Evolutionary conservation across 1,284 basidiomycete species (phyloP).

Genomic region (Malassezia slooffiae): DNA sequence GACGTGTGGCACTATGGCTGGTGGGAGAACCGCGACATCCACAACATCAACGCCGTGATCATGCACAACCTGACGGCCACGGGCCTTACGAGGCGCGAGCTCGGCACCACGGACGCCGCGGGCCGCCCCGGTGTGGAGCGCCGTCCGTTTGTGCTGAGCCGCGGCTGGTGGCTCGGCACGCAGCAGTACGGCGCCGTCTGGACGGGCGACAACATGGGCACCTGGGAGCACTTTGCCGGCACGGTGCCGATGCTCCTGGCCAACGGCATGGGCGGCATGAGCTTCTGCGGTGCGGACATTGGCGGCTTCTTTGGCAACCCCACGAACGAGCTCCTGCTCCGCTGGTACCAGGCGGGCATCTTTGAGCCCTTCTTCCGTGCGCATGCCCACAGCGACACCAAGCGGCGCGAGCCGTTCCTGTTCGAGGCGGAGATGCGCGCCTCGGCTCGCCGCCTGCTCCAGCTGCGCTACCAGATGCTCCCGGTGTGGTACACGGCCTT

Average conservation of each 20-base stretch:
- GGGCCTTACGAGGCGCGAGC: constrained; percentile 65
- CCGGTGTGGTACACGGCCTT: constrained; percentile 96
- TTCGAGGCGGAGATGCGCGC: constrained; percentile 76
- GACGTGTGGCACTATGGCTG: constrained; percentile 82
- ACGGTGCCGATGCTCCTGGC: constrained; percentile 88
- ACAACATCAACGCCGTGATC: constrained; percentile 63
- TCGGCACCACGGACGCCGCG: constrained; percentile 56
- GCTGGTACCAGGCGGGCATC: constrained; percentile 92
- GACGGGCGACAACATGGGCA: constrained; percentile 96
- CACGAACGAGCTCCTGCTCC: constrained; percentile 77
- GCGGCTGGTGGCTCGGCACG: constrained; percentile 87
- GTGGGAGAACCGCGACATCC: constrained; percentile 94
- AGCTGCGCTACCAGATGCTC: constrained; percentile 74
- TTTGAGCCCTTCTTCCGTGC: constrained; percentile 97
- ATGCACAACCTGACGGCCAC: constrained; percentile 69
- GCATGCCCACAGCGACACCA: constrained; percentile 95
- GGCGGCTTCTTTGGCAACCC: constrained; percentile 99
- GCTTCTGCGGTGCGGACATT: constrained; percentile 85
- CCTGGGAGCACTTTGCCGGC: constrained; percentile 92
- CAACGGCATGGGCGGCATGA: constrained; percentile 84
- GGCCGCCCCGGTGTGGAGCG: constrained; percentile 26
- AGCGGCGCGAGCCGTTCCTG: constrained; percentile 88
- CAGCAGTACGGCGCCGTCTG: constrained; percentile 94
- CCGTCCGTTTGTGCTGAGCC: constrained; percentile 80
- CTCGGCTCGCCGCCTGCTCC: constrained; percentile 66